Evolutionary conservation across 2,329 filamentous ascomycete genomes (phyloP).

Genomic region (Allantophomopsis cytisporea): DNA sequence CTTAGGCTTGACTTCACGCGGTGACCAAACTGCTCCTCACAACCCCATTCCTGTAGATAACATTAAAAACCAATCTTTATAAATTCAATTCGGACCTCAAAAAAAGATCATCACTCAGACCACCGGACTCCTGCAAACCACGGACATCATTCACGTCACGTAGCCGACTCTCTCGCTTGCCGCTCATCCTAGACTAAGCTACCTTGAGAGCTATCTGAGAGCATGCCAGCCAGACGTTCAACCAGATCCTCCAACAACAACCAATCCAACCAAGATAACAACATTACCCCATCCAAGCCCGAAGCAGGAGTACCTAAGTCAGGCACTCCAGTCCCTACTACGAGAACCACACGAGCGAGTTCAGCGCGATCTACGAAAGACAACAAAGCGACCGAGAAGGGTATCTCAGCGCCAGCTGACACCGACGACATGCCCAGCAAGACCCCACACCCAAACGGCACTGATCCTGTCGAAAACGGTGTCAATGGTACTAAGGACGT

Average conservation of each 20-base stretch:
- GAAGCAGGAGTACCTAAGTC: background rate
- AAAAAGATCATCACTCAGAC: too few species aligned
- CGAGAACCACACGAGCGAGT: background rate
- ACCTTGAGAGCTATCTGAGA: background rate
- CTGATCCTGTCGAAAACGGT: slow-evolving; percentile 56
- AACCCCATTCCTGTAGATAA: too few species aligned
- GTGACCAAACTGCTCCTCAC: too few species aligned
- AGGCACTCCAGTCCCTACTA: background rate
- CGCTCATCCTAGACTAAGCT: background rate
- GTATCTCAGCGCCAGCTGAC: slow-evolving; percentile 1
- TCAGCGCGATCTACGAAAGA: background rate
- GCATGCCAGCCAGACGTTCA: background rate
- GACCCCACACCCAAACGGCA: slow-evolving; percentile 52
- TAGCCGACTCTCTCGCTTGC: background rate
- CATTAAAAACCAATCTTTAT: too few species aligned
- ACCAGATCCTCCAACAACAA: background rate
- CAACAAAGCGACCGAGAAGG: background rate
- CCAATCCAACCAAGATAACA: background rate
- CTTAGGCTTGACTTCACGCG: too few species aligned
- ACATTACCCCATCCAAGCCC: background rate
- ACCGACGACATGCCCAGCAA: slow-evolving; percentile 49
- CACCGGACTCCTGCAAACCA: too few species aligned
- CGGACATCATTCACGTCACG: background rate
- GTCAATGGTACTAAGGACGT: slow-evolving; percentile 52
- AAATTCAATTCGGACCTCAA: too few species aligned